Percentiles rank a stretch among this genome's conserved stretches.
phyloP scores from a whole-genome alignment of 2,329 filamentous ascomycete species.

The Penicillium italicum region DNA sequence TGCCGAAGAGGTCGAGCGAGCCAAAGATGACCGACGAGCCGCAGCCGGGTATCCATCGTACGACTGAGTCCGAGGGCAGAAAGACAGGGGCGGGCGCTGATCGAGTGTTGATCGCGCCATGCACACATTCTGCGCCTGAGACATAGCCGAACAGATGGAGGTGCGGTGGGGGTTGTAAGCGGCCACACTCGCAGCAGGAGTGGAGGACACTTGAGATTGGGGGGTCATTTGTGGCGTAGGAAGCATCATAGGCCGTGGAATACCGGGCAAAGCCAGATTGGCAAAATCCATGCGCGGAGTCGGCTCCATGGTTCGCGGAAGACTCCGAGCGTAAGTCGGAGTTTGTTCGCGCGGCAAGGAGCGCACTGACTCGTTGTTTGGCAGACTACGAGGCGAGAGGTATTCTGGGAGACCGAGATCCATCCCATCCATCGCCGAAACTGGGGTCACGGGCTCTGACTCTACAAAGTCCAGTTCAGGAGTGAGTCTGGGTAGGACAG shows the following conservation, averaged over 20 bases:
- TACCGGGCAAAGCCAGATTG: conserved; percentile 49
- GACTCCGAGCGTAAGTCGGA: conserved; percentile 29
- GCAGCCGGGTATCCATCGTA: conserved; percentile 49
- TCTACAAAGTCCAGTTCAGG: conserved; percentile 54
- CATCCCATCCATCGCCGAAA: conserved; percentile 25
- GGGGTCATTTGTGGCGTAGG: conserved; percentile 63
- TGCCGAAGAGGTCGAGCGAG: conserved; percentile 51
- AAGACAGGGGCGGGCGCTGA: conserved; percentile 42
- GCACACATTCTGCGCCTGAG: conserved; percentile 53
- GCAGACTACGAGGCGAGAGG: conserved; percentile 29
- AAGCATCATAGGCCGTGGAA: conserved; percentile 54
- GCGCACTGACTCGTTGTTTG: conserved; percentile 22
- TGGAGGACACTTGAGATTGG: conserved; percentile 50
- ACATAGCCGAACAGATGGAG: conserved; percentile 59
- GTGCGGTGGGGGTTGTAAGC: conserved; percentile 48
- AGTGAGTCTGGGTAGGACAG: conserved; percentile 54
- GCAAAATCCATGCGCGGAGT: conserved; percentile 43
- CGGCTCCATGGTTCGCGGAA: conserved; percentile 51
- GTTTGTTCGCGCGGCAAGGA: conserved; percentile 25
- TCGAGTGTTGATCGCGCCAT: conserved; percentile 56
- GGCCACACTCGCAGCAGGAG: conserved; percentile 60
- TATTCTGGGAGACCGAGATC: conserved; percentile 28
- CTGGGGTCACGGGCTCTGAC: conserved; percentile 32
- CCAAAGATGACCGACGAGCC: conserved; percentile 49
- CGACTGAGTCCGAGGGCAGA: conserved; percentile 37